These are phyloP conservation scores for Salisapilia sapeloensis DNA, from an alignment of 352 stramenopile genomes.

Conservation along the genomic window DNA sequence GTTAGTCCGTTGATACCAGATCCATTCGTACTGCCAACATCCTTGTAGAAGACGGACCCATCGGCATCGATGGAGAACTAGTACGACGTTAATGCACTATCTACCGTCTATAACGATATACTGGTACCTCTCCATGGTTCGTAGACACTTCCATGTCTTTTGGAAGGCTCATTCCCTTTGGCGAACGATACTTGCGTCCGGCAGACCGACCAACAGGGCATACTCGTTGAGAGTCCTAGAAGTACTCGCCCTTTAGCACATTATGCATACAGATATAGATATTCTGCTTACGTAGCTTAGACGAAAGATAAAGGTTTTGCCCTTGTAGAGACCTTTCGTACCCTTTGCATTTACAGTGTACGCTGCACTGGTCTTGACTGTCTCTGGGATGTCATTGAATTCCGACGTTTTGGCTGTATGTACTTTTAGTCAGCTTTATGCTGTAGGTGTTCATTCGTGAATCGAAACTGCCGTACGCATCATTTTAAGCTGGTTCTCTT, in stretches of 20 bases:
- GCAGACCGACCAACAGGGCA: constrained; percentile 66
- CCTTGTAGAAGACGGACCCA: constrained; percentile 43
- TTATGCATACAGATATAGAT: too few relatives aligned
- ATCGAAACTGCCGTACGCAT: too few relatives aligned
- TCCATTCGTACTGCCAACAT: constrained; percentile 73
- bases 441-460: too few relatives aligned
- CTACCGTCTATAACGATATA: neutral
- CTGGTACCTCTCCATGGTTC: constrained; percentile 47
- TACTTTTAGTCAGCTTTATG: too few relatives aligned
- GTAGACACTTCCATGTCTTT: constrained; percentile 74
- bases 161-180: constrained; percentile 50
- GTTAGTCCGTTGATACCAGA: constrained; percentile 39
- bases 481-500: too few relatives aligned
- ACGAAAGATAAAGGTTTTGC: constrained; percentile 34
- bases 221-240: constrained; percentile 25
- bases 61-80: constrained; percentile 50
- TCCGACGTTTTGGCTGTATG: too few relatives aligned
- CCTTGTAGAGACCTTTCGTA: constrained; percentile 34
- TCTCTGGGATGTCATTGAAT: too few relatives aligned
- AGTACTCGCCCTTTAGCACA: too few relatives aligned
- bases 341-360: too few relatives aligned
- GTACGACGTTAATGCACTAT: constrained; percentile 1
- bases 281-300: constrained; percentile 27
- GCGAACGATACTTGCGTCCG: constrained; percentile 55
- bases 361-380: too few relatives aligned